These are phyloP conservation scores for Lasiodiplodia sp. DNA, from an alignment of 2,329 filamentous ascomycete species.

Conservation along the genomic window DNA sequence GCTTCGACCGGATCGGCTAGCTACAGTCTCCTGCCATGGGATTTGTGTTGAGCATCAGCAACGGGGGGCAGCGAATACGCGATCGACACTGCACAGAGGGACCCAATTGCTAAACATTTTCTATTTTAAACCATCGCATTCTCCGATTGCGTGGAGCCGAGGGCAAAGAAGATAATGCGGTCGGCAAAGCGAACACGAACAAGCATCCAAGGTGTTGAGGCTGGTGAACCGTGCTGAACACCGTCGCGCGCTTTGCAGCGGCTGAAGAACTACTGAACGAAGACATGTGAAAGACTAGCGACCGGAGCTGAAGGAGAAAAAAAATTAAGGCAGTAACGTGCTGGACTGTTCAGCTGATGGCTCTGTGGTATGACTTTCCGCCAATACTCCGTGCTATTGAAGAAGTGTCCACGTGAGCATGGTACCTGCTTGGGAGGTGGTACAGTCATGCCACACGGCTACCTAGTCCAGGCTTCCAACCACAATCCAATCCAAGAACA, in stretches of 20 bases:
- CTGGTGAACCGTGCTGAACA: no score
- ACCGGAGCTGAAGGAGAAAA: not conserved
- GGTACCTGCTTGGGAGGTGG: not conserved
- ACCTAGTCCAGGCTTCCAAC: not conserved
- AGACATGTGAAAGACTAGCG: not conserved
- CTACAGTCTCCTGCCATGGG: not conserved
- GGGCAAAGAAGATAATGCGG: not conserved
- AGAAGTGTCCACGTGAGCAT: not conserved
- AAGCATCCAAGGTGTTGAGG: not conserved
- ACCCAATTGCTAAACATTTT: not conserved
- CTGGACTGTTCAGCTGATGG: not conserved
- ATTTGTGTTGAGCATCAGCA: not conserved
- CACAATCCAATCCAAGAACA: not conserved
- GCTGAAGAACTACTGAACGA: not conserved
- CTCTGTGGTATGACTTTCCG: not conserved
- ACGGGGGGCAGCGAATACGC: constrained; percentile 1
- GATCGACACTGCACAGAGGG: not conserved
- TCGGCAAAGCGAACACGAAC: not conserved
- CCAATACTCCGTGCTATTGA: not conserved
- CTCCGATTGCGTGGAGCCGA: not conserved
- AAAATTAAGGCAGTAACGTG: no score
- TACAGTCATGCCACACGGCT: not conserved
- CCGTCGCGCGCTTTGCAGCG: not conserved
- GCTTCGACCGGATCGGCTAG: not conserved
- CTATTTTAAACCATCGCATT: not conserved